Conservation (phyloP, 73 alveolate genomes). For the Tetrahymena borealis region DNA sequence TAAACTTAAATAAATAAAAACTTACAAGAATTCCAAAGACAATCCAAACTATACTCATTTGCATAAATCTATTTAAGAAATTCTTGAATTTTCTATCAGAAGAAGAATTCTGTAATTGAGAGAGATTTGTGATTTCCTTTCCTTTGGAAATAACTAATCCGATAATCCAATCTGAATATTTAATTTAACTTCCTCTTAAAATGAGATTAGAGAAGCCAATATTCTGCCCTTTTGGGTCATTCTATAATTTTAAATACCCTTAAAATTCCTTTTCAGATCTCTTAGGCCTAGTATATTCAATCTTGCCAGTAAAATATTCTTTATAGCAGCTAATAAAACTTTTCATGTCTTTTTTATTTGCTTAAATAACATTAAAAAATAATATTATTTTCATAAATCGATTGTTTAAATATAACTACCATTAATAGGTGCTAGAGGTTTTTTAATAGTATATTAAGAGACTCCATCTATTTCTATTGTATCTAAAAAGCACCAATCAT, state of each 20-base stretch:
- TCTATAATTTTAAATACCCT: neutral
- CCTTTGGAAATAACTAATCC: neutral
- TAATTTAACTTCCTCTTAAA: neutral
- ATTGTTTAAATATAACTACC: neutral
- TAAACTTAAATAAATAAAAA: neutral
- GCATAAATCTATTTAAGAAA: neutral
- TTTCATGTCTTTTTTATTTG: neutral
- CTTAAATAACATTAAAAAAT: neutral
- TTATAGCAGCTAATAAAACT: neutral
- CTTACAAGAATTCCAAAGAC: neutral
- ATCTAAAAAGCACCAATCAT: constrained; percentile 2
- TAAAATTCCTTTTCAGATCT: neutral
- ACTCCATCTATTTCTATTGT: neutral
- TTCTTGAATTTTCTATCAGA: neutral
- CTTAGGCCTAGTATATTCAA: neutral
- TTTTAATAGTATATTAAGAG: neutral
- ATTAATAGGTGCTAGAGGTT: neutral
- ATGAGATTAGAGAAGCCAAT: neutral
- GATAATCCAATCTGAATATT: neutral
- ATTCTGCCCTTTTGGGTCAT: neutral
- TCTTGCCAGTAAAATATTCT: neutral
- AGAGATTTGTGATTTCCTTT: neutral
- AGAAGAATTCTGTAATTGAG: neutral
- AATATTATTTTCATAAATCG: neutral
- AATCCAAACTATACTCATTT: neutral